Percentiles rank a stretch among this genome's conserved stretches.
Evolutionary conservation across 176 grass and related monocot genomes (phyloP).

Genomic region (Aegilops speltoides): DNA sequence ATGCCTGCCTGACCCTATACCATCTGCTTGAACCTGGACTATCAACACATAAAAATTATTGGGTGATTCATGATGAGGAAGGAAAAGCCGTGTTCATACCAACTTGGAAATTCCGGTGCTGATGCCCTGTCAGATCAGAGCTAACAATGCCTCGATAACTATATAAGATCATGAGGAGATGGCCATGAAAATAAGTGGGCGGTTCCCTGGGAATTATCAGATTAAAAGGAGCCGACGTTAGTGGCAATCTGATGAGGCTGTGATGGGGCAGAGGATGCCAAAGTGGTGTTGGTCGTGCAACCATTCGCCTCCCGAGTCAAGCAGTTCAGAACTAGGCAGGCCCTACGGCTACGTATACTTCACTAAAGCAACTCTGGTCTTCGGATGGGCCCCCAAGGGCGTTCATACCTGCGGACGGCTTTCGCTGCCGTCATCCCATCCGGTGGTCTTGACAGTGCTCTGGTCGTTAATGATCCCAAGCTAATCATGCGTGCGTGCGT

Average conservation of each 20-base stretch:
- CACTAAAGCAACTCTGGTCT: background rate
- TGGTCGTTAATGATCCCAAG: conserved; percentile 7
- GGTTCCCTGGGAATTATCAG: background rate
- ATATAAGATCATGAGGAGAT: background rate
- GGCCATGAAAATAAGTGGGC: conserved; percentile 13
- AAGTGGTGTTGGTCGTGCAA: background rate
- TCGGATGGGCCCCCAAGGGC: background rate
- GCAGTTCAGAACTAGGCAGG: conserved; percentile 3
- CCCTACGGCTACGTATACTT: background rate
- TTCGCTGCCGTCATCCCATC: background rate
- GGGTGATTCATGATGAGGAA: background rate
- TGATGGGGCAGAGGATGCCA: conserved; percentile 30
- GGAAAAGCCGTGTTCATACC: conserved; percentile 7
- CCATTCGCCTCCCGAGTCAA: background rate
- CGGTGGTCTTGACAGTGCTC: background rate
- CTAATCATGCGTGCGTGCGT: conserved; percentile 2
- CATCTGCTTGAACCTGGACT: conserved; percentile 5
- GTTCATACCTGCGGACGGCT: background rate
- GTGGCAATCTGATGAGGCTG: conserved; percentile 47
- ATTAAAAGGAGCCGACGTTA: conserved; percentile 27
- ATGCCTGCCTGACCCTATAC: background rate
- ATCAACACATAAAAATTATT: background rate
- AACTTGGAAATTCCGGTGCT: background rate
- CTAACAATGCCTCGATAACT: conserved; percentile 19
- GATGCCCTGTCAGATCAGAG: conserved; percentile 9